phyloP scores from a whole-genome alignment of 1,284 basidiomycete genomes.

The Ganoderma leucocontextum region DNA sequence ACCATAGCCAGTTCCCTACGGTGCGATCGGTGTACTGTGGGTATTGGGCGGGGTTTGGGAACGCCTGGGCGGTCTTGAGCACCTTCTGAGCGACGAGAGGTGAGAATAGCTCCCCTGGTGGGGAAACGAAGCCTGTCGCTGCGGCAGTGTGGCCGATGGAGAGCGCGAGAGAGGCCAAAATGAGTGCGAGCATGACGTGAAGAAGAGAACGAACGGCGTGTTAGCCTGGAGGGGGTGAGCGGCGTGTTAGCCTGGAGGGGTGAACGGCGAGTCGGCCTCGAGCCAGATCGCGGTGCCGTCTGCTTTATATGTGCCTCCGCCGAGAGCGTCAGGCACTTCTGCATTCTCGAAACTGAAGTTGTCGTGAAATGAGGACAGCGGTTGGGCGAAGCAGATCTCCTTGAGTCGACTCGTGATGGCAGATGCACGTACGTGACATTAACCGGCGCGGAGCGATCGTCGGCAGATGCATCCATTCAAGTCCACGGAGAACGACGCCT shows the following conservation, averaged over 20 bases:
- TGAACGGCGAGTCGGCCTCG: neutral
- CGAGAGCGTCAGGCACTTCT: neutral
- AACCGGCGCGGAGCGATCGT: neutral
- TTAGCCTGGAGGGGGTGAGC: neutral
- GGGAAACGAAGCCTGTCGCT: conserved; percentile 15
- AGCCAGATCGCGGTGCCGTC: neutral
- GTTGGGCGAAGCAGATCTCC: no score
- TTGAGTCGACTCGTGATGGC: neutral
- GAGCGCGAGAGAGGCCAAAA: conserved; percentile 17
- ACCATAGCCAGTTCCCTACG: conserved; percentile 59
- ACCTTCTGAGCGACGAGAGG: conserved; percentile 63
- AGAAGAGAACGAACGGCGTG: neutral
- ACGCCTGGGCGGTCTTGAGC: conserved; percentile 56
- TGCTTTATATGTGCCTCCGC: neutral
- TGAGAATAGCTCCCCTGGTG: conserved; percentile 59
- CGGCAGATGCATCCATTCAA: neutral
- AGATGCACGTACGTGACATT: neutral
- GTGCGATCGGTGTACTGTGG: conserved; percentile 63
- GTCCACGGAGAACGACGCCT: neutral
- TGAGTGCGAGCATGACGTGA: conserved; percentile 17
- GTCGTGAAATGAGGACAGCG: no score
- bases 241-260: neutral
- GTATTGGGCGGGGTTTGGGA: conserved; percentile 53
- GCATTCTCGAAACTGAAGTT: neutral
- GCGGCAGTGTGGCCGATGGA: conserved; percentile 16